Evolutionary conservation across 2,329 filamentous ascomycete genomes (phyloP), one percentile per base, ranked within the genome.

Genomic region (Furcasterigmium sp.): DNA sequence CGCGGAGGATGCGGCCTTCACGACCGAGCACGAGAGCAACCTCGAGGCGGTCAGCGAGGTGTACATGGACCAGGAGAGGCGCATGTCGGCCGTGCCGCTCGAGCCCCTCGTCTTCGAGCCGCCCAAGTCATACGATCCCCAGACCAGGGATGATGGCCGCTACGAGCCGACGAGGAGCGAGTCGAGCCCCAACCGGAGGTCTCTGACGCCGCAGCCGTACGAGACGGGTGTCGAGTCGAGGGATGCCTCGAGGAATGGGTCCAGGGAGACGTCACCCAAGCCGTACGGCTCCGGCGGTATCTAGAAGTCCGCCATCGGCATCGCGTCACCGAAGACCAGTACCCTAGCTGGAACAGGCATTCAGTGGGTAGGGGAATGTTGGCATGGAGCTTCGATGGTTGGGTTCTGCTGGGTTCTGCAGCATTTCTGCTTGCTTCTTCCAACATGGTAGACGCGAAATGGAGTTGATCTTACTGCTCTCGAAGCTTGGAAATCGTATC

Each of bases 1-100:
- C 28, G 49, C 43, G 14, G 47, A 51, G 9, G 44, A 39, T 18
- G 40, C 34, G 21, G 44, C 46, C 23, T 26, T 39, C 20, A n/a
- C 11, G 5, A 35, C 32, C 7, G n/a, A 17, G 15, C 18, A 35
- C 32, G 32, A 10, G 5, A 15, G 32, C 32, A 17, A 15, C 32
- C n/a, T 17, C 32, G 32, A 17, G 8, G 32, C 11, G 5, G 3
- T 17, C n/a, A 15, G n/a, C 32, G n/a, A 15, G n/a, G 32, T 17
- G n/a, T 35, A 35, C 32, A 17, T 17, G 14, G 32, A 35, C 15
- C 11, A 7, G 15, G 29, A 34, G 29, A 30, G 14, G 20, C n/a
- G 23, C 19, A n/a, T n/a, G 20, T 19, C 8, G 15, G 13, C 19
- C n/a, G 28, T 41, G 28, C 29, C 39, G 11, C 26, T 41, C 10